Evolutionary conservation across 768 basidiomycete species (phyloP).

Genomic region (Pleurotus salmoneostramineus): DNA sequence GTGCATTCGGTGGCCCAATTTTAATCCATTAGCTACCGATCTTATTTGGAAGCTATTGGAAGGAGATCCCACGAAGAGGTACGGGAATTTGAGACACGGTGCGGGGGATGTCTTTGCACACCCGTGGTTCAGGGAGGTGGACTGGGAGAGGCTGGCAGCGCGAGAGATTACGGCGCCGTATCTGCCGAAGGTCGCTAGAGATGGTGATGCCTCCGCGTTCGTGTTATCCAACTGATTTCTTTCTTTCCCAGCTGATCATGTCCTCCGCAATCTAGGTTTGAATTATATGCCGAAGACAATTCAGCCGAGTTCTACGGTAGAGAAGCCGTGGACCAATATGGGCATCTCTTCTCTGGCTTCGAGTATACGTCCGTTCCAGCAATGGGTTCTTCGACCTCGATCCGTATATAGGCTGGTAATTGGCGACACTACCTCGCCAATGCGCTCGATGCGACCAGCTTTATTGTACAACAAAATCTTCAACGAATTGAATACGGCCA

Average conservation of each 20-base stretch:
- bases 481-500: not conserved
- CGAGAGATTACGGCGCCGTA: conserved; percentile 95
- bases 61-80: conserved; percentile 79
- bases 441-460: not conserved
- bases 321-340: conserved; percentile 55
- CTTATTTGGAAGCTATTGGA: conserved; percentile 91
- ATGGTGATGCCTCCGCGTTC: conserved; percentile 94
- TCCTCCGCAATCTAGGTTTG: conserved; percentile 47
- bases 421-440: not conserved
- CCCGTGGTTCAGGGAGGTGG: conserved; percentile 92
- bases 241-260: conserved; percentile 8
- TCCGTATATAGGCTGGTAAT: not conserved
- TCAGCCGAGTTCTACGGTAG: conserved; percentile 57
- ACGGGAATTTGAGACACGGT: conserved; percentile 87
- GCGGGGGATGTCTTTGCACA: conserved; percentile 91
- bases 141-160: conserved; percentile 76
- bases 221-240: conserved; percentile 24
- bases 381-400: not conserved
- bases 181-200: conserved; percentile 85
- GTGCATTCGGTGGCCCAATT: conserved; percentile 75
- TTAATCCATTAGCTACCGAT: conserved; percentile 76
- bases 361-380: conserved; percentile 47
- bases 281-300: conserved; percentile 75
- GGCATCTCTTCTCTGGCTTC: conserved; percentile 72
- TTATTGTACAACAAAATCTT: not conserved